These are phyloP conservation scores for Linnemannia schmuckeri DNA, from an alignment of 192 early-diverging fungal species.

Conservation along the genomic window DNA sequence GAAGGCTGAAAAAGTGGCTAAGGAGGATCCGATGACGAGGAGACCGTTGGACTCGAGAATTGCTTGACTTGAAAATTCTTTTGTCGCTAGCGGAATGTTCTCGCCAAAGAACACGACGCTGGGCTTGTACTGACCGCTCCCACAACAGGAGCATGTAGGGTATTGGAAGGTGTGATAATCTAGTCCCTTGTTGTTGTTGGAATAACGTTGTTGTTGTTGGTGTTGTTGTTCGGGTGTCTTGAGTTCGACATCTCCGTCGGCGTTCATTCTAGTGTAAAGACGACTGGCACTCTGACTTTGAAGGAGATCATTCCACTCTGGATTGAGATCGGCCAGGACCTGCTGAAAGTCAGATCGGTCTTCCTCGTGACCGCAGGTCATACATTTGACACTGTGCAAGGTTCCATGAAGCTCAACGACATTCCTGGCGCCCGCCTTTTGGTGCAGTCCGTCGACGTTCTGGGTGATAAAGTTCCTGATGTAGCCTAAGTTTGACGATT, in stretches of 20 bases:
- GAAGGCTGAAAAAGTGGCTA: slow-evolving; percentile 88
- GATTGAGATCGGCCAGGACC: slow-evolving; percentile 76
- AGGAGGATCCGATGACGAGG: slow-evolving; percentile 84
- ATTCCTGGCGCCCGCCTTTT: slow-evolving; percentile 65
- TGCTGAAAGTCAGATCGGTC: slow-evolving; percentile 75
- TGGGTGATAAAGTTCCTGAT: slow-evolving; percentile 84
- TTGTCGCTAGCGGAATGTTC: slow-evolving; percentile 73
- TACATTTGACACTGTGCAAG: slow-evolving; percentile 79
- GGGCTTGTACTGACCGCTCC: slow-evolving; percentile 75
- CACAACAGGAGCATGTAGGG: slow-evolving; percentile 78
- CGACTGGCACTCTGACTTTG: slow-evolving; percentile 51
- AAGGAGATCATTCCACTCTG: slow-evolving; percentile 67
- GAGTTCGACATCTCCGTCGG: slow-evolving; percentile 42
- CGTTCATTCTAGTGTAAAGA: slow-evolving; percentile 68
- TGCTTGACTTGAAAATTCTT: slow-evolving; percentile 66
- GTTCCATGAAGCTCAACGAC: slow-evolving; percentile 92
- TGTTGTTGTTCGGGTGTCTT: slow-evolving; percentile 27
- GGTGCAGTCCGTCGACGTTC: slow-evolving; percentile 92
- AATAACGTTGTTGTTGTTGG: background rate
- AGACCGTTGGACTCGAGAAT: slow-evolving; percentile 72
- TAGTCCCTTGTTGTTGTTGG: background rate
- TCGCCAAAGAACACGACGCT: slow-evolving; percentile 94
- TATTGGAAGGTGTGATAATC: slow-evolving; percentile 78
- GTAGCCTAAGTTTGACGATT: slow-evolving; percentile 15
- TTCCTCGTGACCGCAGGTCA: slow-evolving; percentile 71